Base-by-base conservation (phyloP, 2,329 filamentous ascomycete species). In the Botrytis sinoallii region DNA sequence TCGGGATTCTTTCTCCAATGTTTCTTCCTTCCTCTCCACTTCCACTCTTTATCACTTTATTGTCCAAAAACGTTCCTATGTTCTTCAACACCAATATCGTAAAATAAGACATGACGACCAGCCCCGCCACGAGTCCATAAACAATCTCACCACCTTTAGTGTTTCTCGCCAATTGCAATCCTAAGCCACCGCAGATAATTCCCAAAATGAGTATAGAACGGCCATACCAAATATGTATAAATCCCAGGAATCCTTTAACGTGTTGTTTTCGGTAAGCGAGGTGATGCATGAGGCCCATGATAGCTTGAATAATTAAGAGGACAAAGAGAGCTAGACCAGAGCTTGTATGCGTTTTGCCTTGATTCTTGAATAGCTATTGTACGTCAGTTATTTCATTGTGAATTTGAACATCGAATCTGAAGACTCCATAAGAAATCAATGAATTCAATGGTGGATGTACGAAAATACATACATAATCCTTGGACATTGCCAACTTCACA, bases 201-300 rank as follows among this genome's bases (percentile, higher is more conserved):
- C 88, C 90, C 5, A 91, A 79, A 35, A 87, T 74, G 75, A 92
- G 87, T 63, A 91, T 80, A 1, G 82, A 76, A 25, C 89, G 86
- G 20, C 90, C 90, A 77, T 86, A 89, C 88, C 88, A 91, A 76
- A 90, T 87, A 78, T 92, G 90, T 1, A 83, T 79, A 75, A 90
- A 81, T 75, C 87, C 89, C 74, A 90, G 78, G 59, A 83, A 18
- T 10, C 86, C 86, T 60, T 89, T 88, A 38, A 78, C 64, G 4
- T 44, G 35, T 22, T 55, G 52, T 78, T 84, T 85, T 73, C 84
- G 77, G 80, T 84, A 91, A 78, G 87, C 81, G 42, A 79, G 77
- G 80, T 92, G 89, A 78, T 92, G 90, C 57, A 88, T 71, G 73
- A 84, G 83, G 67, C 90, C 90, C 20, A 90, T 83, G 69, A 87